Conservation (phyloP, 257 asterid genomes). For the Agastache rugosa region DNA sequence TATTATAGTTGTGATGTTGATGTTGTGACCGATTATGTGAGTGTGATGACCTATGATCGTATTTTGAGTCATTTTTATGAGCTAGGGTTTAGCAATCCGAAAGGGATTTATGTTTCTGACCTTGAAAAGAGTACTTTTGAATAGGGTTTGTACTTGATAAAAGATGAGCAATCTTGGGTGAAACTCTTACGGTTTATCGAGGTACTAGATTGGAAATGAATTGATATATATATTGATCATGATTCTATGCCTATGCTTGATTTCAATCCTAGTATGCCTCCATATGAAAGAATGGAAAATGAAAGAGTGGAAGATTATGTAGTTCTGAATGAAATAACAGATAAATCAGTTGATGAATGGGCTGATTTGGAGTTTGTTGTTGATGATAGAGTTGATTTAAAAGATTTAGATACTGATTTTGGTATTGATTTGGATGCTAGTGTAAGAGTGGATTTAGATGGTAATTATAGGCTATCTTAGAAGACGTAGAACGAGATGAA, state of each 20-base stretch:
- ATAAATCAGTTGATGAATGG: no score
- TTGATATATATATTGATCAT: not conserved
- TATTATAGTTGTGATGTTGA: not conserved
- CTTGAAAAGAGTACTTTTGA: not conserved
- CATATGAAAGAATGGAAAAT: not conserved
- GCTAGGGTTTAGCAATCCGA: not conserved
- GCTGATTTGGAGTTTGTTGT: not conserved
- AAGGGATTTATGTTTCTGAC: not conserved
- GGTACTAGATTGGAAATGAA: not conserved
- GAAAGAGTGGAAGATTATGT: no score
- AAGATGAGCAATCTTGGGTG: not conserved
- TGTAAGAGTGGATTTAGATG: not conserved
- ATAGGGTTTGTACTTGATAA: not conserved
- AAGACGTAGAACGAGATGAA: no score
- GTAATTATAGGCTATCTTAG: not conserved
- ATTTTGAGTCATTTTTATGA: not conserved
- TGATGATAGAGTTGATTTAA: not conserved
- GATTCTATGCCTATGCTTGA: not conserved
- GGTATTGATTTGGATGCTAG: no score
- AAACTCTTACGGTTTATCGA: not conserved
- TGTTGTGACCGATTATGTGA: not conserved
- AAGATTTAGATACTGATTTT: no score
- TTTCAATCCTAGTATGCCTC: not conserved
- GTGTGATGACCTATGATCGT: not conserved
- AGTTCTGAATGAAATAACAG: no score